Percentiles rank a stretch among this genome's conserved stretches.
These are phyloP conservation scores for Torrubiellomyces zombiae DNA, from an alignment of 2,329 filamentous ascomycete species.

Conservation along the genomic window DNA sequence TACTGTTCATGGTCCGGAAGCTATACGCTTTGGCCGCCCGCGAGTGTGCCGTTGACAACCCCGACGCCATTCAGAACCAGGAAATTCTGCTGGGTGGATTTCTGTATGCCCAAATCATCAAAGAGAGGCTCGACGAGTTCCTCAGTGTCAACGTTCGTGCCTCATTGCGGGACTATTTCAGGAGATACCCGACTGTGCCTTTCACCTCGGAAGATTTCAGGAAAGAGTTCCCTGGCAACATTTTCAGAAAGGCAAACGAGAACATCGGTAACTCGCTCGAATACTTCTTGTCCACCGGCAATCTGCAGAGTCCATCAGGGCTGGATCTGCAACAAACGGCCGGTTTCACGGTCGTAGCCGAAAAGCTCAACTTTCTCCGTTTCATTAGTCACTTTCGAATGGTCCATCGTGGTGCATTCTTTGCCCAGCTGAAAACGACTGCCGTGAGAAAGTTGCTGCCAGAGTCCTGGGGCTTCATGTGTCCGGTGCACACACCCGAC, in stretches of 20 bases:
- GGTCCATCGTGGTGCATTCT: constrained; percentile 98
- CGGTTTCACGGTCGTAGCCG: constrained; percentile 89
- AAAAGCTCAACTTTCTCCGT: constrained; percentile 97
- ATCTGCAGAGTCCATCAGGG: constrained; percentile 77
- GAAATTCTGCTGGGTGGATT: constrained; percentile 89
- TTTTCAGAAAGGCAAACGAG: constrained; percentile 71
- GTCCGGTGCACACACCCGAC: constrained; percentile 94
- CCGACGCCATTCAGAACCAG: constrained; percentile 91
- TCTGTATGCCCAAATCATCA: constrained; percentile 86
- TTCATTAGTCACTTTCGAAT: constrained; percentile 99
- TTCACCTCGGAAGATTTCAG: constrained; percentile 66
- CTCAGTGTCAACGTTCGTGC: constrained; percentile 38
- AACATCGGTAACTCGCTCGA: constrained; percentile 76
- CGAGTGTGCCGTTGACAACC: constrained; percentile 86
- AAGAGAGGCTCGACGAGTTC: constrained; percentile 87
- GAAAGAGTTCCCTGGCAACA: constrained; percentile 60
- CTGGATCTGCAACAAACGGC: constrained; percentile 89
- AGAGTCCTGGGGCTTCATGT: constrained; percentile 96
- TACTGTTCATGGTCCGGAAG: constrained; percentile 93
- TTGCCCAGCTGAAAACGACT: constrained; percentile 92
- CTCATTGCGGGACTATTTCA: constrained; percentile 39
- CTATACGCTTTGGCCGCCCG: constrained; percentile 85
- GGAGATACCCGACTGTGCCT: constrained; percentile 41
- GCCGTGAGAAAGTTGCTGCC: constrained; percentile 89
- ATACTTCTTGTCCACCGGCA: constrained; percentile 94